Evolutionary conservation across 2,329 filamentous ascomycete species (phyloP), one percentile per base, ranked within the genome.

Genomic region (Fusarium clavum): DNA sequence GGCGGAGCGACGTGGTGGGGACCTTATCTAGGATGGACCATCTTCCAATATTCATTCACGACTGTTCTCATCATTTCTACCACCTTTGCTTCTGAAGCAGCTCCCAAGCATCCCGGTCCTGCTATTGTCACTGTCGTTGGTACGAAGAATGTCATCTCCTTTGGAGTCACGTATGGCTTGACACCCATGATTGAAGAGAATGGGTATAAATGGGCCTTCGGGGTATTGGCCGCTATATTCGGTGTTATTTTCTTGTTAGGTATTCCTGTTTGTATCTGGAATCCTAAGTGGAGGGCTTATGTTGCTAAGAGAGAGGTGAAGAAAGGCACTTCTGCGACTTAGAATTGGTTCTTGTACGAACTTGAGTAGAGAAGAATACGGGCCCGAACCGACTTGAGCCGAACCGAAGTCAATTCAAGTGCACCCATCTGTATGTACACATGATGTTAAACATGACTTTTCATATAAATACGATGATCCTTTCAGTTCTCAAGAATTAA

Each of bases 241-340:
- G 67, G 32, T 8, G 67, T 30, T 13, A 70, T 70, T n/a, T 70
- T 70, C 12, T 9, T 64, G 13, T 34, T 70, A 8, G 68, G 67
- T 2, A 64, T 70, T 47, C 68, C 68, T 24, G 67, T 70, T 8
- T 70, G 64, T 40, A 41, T 67, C 2, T 54, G 58, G 32, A 70
- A 70, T 25, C 67, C 66, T 11, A 66, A 44, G 48, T 69, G 61
- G 65, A 51, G 67, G 11, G 60, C 52, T 3, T 69, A 66, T 5
- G 49, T 57, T 40, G 61, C 64, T 13, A 20, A 53, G 16, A 69
- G 30, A 22, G 66, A 69, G 16, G 59, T 34, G 29, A 48, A 20
- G 13, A 63, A 63, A 6, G 58, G 58, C 2, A 41, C 32, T 9
- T 46, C 27, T 3, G 38, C 58, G 3, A 63, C 25, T 8, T 43